Conservation (phyloP, 2,329 filamentous ascomycete species). For the Blastomyces silverae region DNA sequence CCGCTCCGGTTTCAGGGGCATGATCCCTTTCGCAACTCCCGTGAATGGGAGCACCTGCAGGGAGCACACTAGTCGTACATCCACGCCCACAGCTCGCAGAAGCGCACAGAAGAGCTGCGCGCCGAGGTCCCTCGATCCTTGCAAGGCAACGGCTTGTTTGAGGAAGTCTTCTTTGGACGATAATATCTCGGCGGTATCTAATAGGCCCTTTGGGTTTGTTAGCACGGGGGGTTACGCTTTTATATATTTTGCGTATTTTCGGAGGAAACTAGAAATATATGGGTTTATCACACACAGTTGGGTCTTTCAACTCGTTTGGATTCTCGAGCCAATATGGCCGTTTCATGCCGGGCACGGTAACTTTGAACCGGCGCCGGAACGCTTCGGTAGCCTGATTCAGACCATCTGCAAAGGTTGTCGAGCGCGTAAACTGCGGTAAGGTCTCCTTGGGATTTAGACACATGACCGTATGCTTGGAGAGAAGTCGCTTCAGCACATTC, state of each 20-base stretch:
- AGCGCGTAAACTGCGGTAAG: constrained; percentile 66
- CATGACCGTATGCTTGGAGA: constrained; percentile 58
- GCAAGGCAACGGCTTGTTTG: constrained; percentile 58
- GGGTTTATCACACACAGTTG: constrained; percentile 32
- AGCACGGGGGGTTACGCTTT: constrained; percentile 6
- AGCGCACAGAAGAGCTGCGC: constrained; percentile 87
- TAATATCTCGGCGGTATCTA: constrained; percentile 57
- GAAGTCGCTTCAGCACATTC: constrained; percentile 50
- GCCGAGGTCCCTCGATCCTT: constrained; percentile 82
- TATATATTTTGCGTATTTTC: background rate
- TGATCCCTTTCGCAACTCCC: constrained; percentile 40
- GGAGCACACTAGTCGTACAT: constrained; percentile 79
- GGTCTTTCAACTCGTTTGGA: constrained; percentile 53
- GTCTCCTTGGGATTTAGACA: constrained; percentile 62
- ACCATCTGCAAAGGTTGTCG: constrained; percentile 70
- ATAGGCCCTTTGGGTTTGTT: constrained; percentile 16
- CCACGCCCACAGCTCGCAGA: constrained; percentile 72
- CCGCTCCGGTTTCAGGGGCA: constrained; percentile 37
- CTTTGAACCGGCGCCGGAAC: constrained; percentile 63
- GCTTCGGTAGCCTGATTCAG: constrained; percentile 60
- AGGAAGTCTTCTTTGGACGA: constrained; percentile 68
- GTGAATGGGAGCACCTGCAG: constrained; percentile 72
- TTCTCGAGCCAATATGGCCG: constrained; percentile 70
- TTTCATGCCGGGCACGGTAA: constrained; percentile 64
- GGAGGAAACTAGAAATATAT: background rate